Base-by-base conservation (phyloP, 2,329 filamentous ascomycete species). In the Cladosporium sp. region DNA sequence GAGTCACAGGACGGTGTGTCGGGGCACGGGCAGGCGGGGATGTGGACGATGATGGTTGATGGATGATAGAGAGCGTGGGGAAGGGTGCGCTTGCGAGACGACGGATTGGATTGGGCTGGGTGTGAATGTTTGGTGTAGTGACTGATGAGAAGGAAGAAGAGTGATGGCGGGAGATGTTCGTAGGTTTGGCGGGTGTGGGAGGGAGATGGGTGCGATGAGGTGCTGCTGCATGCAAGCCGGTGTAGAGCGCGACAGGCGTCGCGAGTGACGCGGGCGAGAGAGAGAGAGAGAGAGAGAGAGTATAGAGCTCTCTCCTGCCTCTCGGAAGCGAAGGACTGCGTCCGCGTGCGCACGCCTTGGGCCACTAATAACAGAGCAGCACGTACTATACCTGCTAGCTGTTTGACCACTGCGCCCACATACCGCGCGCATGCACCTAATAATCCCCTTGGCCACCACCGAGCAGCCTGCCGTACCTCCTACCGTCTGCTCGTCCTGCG, bases 1-100 rank as follows among this genome's bases (percentile, higher is more conserved):
- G 61, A 63, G 61, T 63, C 61, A 63, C 61, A 55, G 44, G 46
- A 37, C 29, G 61, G 61, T 37, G 23, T 21, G 35, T 63, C 33
- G 50, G 46, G 61, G 61, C 49, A 55, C 46, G 60, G 46, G 60
- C 31, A 50, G 46, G 29, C 35, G 35, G 61, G 61, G 33, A 56
- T 26, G 35, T 31, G 40, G 40, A 46, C 40, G 40, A 21, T 46
- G n/a, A 46, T 46, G 40, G 40, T n/a, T 18, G 35, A 18, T 44
- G 37, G 37, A n/a, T 40, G 37, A 31, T 31, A 63, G 61, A 23
- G 61, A 63, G 61, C 50, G 61, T 63, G 50, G 60, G 33, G 60
- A 49, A 53, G 33, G 49, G 29, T 16, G 60, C n/a, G n/a, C 33
- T n/a, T 28, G 46, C 23, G 29, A 11, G 31, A 33, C 21, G 14